A percentile compares a stretch with the other conserved stretches of the same genome.
These are phyloP conservation scores for Umbelopsis isabellina DNA, from an alignment of 192 early-diverging fungal species.

Conservation along the genomic window DNA sequence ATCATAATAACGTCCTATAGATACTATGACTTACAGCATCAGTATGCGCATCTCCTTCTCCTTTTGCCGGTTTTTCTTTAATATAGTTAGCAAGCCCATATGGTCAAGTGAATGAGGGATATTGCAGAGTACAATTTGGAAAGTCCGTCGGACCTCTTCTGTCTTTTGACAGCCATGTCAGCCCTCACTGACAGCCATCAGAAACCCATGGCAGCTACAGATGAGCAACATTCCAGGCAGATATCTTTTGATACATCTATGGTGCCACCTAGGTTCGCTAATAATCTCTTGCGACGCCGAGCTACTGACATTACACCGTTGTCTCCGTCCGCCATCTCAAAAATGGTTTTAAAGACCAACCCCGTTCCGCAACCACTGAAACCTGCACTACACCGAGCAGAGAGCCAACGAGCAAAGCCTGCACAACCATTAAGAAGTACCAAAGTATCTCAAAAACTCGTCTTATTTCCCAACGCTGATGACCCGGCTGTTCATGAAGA, in stretches of 20 bases:
- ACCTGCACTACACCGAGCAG: constrained; percentile 12
- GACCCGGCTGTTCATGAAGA: constrained; percentile 31
- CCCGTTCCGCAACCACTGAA: constrained; percentile 28
- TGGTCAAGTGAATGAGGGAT: not conserved
- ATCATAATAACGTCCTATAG: not conserved
- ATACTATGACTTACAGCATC: constrained; percentile 66
- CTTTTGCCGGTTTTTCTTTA: constrained; percentile 88
- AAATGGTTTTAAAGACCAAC: constrained; percentile 33
- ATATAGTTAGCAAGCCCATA: constrained; percentile 96
- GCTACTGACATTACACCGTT: constrained; percentile 15
- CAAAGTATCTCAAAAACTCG: constrained; percentile 89
- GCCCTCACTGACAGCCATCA: not conserved
- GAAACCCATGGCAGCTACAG: not conserved
- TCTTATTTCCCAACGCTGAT: constrained; percentile 65
- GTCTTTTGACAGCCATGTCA: constrained; percentile 1
- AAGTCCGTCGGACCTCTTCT: not conserved
- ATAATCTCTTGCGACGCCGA: not conserved
- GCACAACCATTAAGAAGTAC: constrained; percentile 78
- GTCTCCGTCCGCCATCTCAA: constrained; percentile 30
- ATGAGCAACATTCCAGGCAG: not conserved
- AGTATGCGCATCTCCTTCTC: constrained; percentile 95
- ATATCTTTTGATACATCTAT: not conserved
- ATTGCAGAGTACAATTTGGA: not conserved
- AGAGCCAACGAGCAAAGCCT: constrained; percentile 37
- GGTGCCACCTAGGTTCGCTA: not conserved